Conservation (phyloP, 1,284 basidiomycete genomes). For the Phellopilus nigrolimitatus region DNA sequence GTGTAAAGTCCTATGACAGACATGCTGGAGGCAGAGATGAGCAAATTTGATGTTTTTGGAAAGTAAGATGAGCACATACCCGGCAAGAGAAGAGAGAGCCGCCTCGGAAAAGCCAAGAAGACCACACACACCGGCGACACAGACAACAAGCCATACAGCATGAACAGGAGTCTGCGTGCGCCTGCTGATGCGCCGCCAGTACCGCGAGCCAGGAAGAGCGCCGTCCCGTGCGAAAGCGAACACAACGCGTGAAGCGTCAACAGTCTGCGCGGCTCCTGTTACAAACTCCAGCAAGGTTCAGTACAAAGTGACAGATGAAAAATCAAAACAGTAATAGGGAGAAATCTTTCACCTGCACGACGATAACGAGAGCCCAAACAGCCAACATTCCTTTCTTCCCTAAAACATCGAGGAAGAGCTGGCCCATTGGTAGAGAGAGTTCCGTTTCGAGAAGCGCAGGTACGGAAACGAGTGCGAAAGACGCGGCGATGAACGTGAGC, state of each 20-base stretch:
- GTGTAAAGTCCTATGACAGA: constrained; percentile 67
- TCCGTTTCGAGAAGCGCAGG: constrained; percentile 42
- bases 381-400: constrained; percentile 67
- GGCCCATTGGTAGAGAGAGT: constrained; percentile 66
- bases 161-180: constrained; percentile 64
- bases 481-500: constrained; percentile 58
- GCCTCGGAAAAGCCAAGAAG: constrained; percentile 61
- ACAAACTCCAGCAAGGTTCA: constrained; percentile 43
- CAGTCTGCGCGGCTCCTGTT: constrained; percentile 68
- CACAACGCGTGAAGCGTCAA: constrained; percentile 69
- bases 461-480: constrained; percentile 58
- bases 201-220: constrained; percentile 64
- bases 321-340: not conserved
- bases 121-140: constrained; percentile 51
- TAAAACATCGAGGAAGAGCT: constrained; percentile 59
- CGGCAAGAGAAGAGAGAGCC: constrained; percentile 60
- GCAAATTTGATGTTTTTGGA: not conserved
- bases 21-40: constrained; percentile 37
- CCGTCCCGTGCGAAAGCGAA: constrained; percentile 73
- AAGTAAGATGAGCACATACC: constrained; percentile 36
- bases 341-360: constrained; percentile 49
- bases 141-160: constrained; percentile 72
- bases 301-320: not conserved
- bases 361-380: constrained; percentile 66
- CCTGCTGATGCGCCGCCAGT: constrained; percentile 57